phyloP scores from a whole-genome alignment of 768 basidiomycete species.

The Mycena haematopus region DNA sequence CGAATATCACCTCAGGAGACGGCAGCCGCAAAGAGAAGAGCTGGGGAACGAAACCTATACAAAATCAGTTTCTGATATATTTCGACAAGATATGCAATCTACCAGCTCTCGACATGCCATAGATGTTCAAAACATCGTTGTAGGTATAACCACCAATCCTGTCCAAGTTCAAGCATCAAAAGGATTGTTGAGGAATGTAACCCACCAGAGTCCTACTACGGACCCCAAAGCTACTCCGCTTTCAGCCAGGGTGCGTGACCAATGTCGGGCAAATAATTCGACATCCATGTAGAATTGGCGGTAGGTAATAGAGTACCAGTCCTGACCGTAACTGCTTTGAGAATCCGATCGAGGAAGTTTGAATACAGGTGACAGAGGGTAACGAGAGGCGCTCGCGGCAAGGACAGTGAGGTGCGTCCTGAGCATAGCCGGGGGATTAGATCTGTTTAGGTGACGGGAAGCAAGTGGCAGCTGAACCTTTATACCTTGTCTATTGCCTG shows the following conservation, averaged over 20 bases:
- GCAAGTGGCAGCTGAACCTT: constrained; percentile 28
- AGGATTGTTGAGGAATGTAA: constrained; percentile 10
- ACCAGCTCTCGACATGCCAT: constrained; percentile 65
- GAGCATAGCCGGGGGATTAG: constrained; percentile 34
- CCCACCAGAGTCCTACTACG: constrained; percentile 69
- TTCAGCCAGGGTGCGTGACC: constrained; percentile 50
- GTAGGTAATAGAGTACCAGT: constrained; percentile 58
- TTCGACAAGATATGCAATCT: not conserved
- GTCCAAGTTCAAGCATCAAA: constrained; percentile 20
- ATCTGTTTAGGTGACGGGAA: constrained; percentile 30
- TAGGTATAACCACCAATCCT: constrained; percentile 73
- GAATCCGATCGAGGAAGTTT: constrained; percentile 52
- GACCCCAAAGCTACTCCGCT: constrained; percentile 52
- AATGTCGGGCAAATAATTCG: constrained; percentile 61
- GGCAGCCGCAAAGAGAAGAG: constrained; percentile 67
- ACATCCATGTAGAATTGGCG: constrained; percentile 60
- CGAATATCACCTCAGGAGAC: constrained; percentile 62
- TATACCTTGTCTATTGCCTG: constrained; percentile 30
- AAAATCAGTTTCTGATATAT: not conserved
- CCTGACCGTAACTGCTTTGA: constrained; percentile 36
- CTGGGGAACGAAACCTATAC: constrained; percentile 61
- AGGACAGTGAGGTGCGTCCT: constrained; percentile 62
- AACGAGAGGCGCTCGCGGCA: constrained; percentile 50
- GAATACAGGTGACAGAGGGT: constrained; percentile 56
- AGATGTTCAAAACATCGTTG: constrained; percentile 65